These are phyloP conservation scores for Phytopythium oedochilum DNA, from an alignment of 352 stramenopile genomes.

Conservation along the genomic window DNA sequence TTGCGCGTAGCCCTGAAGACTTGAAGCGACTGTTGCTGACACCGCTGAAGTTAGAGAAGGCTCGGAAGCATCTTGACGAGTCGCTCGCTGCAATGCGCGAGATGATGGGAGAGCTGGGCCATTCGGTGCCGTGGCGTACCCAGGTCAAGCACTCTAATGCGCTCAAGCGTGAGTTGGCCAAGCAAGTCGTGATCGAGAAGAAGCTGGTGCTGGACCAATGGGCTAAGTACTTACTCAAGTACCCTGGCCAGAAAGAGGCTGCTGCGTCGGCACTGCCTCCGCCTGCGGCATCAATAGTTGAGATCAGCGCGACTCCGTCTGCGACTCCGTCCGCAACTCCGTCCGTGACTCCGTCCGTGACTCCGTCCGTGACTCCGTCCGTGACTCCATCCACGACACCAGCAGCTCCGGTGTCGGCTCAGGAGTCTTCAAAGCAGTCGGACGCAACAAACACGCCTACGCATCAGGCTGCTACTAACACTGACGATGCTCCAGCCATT, in stretches of 20 bases:
- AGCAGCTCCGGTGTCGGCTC: too few species aligned
- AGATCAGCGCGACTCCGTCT: neutral
- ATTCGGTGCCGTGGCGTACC: constrained; percentile 47
- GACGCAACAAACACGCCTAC: constrained; percentile 3
- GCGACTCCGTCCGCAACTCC: neutral
- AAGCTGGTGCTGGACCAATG: constrained; percentile 57
- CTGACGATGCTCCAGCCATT: constrained; percentile 15
- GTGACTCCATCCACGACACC: too few species aligned
- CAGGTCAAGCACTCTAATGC: constrained; percentile 63
- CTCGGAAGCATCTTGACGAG: constrained; percentile 30
- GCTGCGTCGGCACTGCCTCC: neutral
- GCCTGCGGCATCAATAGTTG: neutral
- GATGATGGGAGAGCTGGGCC: constrained; percentile 57
- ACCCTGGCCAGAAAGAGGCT: constrained; percentile 16
- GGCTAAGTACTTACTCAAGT: constrained; percentile 47
- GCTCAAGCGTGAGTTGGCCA: constrained; percentile 48
- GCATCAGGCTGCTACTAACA: constrained; percentile 2
- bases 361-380: too few species aligned
- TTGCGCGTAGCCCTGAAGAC: constrained; percentile 22
- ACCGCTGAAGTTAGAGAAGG: constrained; percentile 16
- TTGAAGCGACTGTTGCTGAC: constrained; percentile 27
- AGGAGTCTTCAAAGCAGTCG: constrained; percentile 3
- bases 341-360: too few species aligned
- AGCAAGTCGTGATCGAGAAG: constrained; percentile 49
- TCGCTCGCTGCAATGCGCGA: constrained; percentile 42